phyloP scores from a whole-genome alignment of 164 flowering plant species.

The Nymphaea thermarum region DNA sequence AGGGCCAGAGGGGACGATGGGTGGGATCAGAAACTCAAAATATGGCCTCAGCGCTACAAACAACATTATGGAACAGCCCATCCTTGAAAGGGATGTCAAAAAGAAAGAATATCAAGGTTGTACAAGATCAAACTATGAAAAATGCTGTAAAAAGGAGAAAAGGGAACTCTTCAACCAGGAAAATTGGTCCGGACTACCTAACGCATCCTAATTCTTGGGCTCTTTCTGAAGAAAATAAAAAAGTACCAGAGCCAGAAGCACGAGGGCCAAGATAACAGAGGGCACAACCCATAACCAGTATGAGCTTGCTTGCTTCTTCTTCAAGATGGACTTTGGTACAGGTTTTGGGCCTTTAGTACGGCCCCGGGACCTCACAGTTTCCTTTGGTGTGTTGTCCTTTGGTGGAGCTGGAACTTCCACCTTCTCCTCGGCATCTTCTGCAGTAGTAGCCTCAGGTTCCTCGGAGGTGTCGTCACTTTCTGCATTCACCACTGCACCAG shows the following conservation, averaged over 20 bases:
- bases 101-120: too few species aligned
- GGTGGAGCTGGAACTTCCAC: constrained; percentile 27
- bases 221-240: constrained; percentile 28
- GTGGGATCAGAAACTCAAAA: too few species aligned
- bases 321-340: constrained; percentile 49
- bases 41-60: too few species aligned
- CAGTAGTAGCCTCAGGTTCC: constrained; percentile 21
- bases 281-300: constrained; percentile 65
- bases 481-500: constrained; percentile 20
- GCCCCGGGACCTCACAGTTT: constrained; percentile 32
- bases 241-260: constrained; percentile 35
- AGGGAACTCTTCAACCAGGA: constrained; percentile 1
- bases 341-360: constrained; percentile 43
- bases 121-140: too few species aligned
- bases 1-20: too few species aligned
- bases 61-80: too few species aligned
- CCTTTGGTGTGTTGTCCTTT: constrained; percentile 38
- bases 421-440: constrained; percentile 24
- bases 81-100: too few species aligned
- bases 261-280: constrained; percentile 20
- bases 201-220: constrained; percentile 2
- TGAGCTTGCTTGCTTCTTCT: constrained; percentile 51
- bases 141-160: too few species aligned
- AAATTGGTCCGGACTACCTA: constrained; percentile 10
- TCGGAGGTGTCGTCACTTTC: constrained; percentile 15